Conservation (phyloP, 1,284 basidiomycete species). For the Polyporus tsugae region DNA sequence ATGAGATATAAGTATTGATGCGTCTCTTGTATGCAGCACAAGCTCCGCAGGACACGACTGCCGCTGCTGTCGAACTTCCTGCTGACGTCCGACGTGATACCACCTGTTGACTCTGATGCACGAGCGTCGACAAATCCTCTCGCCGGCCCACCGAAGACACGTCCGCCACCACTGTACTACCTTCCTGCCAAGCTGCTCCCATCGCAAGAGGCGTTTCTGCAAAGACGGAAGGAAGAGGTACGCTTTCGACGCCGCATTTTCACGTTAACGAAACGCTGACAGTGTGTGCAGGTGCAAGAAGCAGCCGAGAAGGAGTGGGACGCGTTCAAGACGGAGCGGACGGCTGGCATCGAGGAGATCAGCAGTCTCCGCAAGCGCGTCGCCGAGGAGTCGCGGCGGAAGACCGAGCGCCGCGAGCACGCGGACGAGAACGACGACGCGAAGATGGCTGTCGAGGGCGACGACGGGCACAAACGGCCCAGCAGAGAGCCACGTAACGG, state of each 20-base stretch:
- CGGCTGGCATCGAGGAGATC: constrained; percentile 68
- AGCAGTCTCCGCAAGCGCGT: constrained; percentile 66
- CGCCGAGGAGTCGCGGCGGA: constrained; percentile 57
- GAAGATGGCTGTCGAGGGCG: constrained; percentile 34
- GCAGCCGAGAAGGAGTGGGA: constrained; percentile 75
- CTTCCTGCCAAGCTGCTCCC: constrained; percentile 73
- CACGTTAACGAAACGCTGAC: constrained; percentile 1
- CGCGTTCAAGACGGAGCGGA: constrained; percentile 66
- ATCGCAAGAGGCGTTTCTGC: constrained; percentile 74
- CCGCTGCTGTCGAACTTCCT: constrained; percentile 81
- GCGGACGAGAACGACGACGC: constrained; percentile 27
- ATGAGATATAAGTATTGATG: neutral
- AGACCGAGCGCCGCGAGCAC: constrained; percentile 43
- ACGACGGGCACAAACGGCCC: constrained; percentile 31
- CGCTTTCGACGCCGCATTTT: constrained; percentile 26
- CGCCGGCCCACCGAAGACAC: constrained; percentile 62
- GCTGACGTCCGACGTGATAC: constrained; percentile 74
- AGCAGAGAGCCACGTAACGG: constrained; percentile 35
- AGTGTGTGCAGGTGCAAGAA: constrained; percentile 57
- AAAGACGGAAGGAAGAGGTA: constrained; percentile 68
- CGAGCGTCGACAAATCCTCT: constrained; percentile 50
- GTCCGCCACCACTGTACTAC: constrained; percentile 81
- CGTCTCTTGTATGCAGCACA: constrained; percentile 56
- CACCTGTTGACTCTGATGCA: constrained; percentile 43
- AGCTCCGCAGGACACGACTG: constrained; percentile 71